A percentile compares a stretch with the other conserved stretches of the same genome.
Evolutionary conservation across 2,329 filamentous ascomycete species (phyloP).

Genomic region (Ophiosphaerella narmari): DNA sequence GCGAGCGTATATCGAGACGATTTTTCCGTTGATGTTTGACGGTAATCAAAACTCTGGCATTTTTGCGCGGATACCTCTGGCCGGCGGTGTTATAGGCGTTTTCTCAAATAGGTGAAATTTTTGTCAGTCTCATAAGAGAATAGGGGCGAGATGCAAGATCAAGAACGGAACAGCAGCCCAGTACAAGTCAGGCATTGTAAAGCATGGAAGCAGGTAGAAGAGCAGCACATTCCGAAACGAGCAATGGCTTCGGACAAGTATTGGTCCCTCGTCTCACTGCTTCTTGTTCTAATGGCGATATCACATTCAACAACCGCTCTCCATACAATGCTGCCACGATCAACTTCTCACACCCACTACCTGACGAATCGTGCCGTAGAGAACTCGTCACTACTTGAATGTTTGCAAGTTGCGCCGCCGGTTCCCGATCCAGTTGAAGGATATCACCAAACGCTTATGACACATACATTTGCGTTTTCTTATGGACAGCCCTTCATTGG

Average conservation of each 20-base stretch:
- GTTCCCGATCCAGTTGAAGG: conserved; percentile 57
- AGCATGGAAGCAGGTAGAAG: conserved; percentile 9
- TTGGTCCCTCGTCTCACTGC: conserved; percentile 7
- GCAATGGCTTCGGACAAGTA: conserved; percentile 15
- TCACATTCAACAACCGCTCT: conserved; percentile 29
- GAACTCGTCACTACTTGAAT: conserved; percentile 55
- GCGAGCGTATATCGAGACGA: conserved; percentile 5
- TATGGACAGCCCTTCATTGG: conserved; percentile 77
- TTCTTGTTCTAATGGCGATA: conserved; percentile 44
- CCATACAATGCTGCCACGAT: conserved; percentile 21
- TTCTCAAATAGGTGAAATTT: conserved; percentile 13
- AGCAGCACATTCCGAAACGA: conserved; percentile 14
- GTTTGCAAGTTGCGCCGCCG: conserved; percentile 72
- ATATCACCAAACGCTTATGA: conserved; percentile 67
- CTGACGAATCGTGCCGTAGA: conserved; percentile 29
- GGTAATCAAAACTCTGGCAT: conserved; percentile 9
- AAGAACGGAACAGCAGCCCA: conserved; percentile 20
- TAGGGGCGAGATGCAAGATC: conserved; percentile 20
- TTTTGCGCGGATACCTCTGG: conserved; percentile 32
- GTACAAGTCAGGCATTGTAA: conserved; percentile 19
- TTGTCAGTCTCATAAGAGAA: conserved; percentile 12
- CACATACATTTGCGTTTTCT: conserved; percentile 71
- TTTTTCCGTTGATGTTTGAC: conserved; percentile 11
- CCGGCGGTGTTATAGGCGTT: conserved; percentile 35
- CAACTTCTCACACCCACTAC: conserved; percentile 13